These are phyloP conservation scores for Oryza glumipatula DNA, from an alignment of 176 grass and related monocot species.

Conservation along the genomic window DNA sequence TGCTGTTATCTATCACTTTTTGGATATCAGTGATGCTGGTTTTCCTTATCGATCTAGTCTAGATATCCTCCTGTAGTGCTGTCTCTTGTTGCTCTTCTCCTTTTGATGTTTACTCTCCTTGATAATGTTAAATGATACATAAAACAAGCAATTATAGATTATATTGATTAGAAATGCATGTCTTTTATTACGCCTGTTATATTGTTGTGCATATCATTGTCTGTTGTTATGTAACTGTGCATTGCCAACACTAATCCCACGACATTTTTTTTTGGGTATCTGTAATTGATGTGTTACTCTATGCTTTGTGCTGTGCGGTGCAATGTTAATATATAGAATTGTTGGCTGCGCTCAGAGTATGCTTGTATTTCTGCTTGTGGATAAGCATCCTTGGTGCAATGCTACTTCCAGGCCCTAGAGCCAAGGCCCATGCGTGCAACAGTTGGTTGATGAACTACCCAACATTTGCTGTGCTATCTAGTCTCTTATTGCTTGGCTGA, in stretches of 20 bases:
- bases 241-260: not conserved
- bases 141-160: not conserved
- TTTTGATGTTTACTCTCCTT: not conserved
- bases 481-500: too few species aligned
- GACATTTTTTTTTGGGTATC: not conserved
- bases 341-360: not conserved
- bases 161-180: not conserved
- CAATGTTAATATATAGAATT: constrained; percentile 12
- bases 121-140: not conserved
- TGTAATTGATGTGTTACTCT: not conserved
- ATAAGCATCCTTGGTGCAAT: not conserved
- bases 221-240: constrained; percentile 1
- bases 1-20: constrained; percentile 15
- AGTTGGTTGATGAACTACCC: too few species aligned
- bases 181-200: not conserved
- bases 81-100: not conserved
- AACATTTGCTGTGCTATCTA: too few species aligned
- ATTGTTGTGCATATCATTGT: not conserved
- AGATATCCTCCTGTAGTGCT: not conserved
- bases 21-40: constrained; percentile 1
- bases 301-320: not conserved
- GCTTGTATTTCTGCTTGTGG: not conserved
- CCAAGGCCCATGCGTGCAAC: too few species aligned
- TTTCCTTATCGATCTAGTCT: constrained; percentile 15
- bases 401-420: too few species aligned